Evolutionary conservation across 2,329 filamentous ascomycete species (phyloP).

Genomic region (Waltergamsia citrina): DNA sequence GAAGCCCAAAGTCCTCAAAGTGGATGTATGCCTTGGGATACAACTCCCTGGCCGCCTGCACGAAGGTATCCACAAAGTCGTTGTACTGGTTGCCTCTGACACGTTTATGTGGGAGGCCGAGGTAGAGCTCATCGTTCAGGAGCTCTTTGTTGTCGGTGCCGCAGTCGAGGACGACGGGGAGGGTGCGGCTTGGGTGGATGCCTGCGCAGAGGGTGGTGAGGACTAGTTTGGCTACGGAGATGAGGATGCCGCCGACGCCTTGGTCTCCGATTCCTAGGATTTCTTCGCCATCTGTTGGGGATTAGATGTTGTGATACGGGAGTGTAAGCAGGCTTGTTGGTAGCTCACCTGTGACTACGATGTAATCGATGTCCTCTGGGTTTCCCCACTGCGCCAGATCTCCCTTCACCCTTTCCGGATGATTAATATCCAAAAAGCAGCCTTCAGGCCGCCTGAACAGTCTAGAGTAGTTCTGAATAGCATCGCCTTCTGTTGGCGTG

Average conservation of each 20-base stretch:
- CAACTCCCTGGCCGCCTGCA: constrained; percentile 54
- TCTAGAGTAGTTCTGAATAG: constrained; percentile 74
- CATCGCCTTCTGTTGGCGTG: constrained; percentile 82
- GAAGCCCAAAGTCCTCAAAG: constrained; percentile 80
- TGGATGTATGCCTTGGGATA: constrained; percentile 80
- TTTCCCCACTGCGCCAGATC: constrained; percentile 59
- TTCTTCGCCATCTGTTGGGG: constrained; percentile 44
- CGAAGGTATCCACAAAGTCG: constrained; percentile 65
- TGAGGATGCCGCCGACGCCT: constrained; percentile 75
- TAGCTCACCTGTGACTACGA: constrained; percentile 66
- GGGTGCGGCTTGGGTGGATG: constrained; percentile 66
- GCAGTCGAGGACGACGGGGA: constrained; percentile 78
- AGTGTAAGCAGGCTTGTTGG: not conserved
- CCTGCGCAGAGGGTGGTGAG: constrained; percentile 82
- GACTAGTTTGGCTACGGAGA: constrained; percentile 74
- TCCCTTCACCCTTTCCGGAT: constrained; percentile 55
- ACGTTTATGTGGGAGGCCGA: constrained; percentile 61
- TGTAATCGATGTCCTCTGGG: constrained; percentile 73
- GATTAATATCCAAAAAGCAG: constrained; percentile 68
- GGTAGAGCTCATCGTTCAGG: constrained; percentile 67
- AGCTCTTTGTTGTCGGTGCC: constrained; percentile 74
- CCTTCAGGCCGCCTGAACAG: constrained; percentile 73
- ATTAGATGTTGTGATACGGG: not conserved
- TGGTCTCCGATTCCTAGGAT: constrained; percentile 88
- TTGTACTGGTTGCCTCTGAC: constrained; percentile 66